Percentiles rank a stretch among this genome's conserved stretches.
These are phyloP conservation scores for Solanum virginianum DNA, from an alignment of 257 asterid genomes.

Conservation along the genomic window DNA sequence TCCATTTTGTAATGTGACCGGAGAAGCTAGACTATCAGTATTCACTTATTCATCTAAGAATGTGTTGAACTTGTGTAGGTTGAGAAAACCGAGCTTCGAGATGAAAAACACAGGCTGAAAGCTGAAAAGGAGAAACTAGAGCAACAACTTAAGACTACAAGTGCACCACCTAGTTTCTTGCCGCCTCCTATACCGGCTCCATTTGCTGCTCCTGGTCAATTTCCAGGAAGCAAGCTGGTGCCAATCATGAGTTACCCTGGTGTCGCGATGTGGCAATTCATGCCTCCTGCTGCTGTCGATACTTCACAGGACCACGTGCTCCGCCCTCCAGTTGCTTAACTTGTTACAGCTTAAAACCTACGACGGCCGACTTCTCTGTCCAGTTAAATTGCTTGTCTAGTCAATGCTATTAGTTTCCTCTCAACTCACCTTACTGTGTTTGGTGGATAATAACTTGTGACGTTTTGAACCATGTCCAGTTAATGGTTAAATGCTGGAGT, in stretches of 20 bases:
- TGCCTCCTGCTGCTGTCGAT: constrained; percentile 97
- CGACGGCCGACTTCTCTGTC: background rate
- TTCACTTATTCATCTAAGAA: background rate
- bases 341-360: constrained; percentile 6
- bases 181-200: constrained; percentile 55
- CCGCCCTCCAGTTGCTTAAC: constrained; percentile 91
- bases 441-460: constrained; percentile 16
- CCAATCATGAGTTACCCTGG: constrained; percentile 89
- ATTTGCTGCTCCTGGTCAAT: constrained; percentile 54
- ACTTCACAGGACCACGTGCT: constrained; percentile 97
- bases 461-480: background rate
- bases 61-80: constrained; percentile 25
- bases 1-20: background rate
- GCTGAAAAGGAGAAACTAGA: constrained; percentile 86
- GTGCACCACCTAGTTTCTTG: constrained; percentile 39
- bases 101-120: constrained; percentile 87
- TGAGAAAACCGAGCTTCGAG: constrained; percentile 88
- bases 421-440: constrained; percentile 26
- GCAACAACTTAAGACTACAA: constrained; percentile 66
- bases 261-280: constrained; percentile 97
- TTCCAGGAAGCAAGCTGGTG: constrained; percentile 64
- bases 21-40: background rate
- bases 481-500: constrained; percentile 10
- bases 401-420: constrained; percentile 16
- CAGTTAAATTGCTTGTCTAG: constrained; percentile 16